Conservation (phyloP, 2,329 filamentous ascomycete genomes). For the Huntiella abstrusa region DNA sequence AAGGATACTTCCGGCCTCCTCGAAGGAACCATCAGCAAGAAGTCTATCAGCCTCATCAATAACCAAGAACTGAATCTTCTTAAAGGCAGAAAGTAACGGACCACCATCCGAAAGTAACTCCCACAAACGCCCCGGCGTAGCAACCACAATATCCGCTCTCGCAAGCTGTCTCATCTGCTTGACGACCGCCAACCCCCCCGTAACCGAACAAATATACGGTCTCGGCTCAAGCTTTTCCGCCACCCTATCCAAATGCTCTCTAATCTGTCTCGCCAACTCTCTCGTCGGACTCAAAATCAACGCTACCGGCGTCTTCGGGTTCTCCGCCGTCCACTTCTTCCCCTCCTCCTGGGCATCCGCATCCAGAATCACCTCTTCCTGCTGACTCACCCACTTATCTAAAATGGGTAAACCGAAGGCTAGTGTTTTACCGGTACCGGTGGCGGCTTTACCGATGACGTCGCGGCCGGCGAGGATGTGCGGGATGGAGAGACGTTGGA, state of each 20-base stretch:
- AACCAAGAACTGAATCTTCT: constrained; percentile 61
- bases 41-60: constrained; percentile 89
- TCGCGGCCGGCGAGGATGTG: constrained; percentile 69
- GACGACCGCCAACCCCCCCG: constrained; percentile 79
- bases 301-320: constrained; percentile 40
- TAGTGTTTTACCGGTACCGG: constrained; percentile 89
- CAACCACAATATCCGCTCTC: constrained; percentile 80
- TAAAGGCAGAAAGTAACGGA: constrained; percentile 50
- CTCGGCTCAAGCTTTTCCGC: constrained; percentile 41
- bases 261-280: constrained; percentile 83
- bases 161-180: constrained; percentile 79
- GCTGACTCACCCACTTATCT: constrained; percentile 49
- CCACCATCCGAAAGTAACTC: constrained; percentile 68
- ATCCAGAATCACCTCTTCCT: constrained; percentile 15
- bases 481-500: constrained; percentile 66
- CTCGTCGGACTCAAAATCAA: constrained; percentile 79
- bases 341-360: constrained; percentile 15
- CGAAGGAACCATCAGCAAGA: constrained; percentile 83
- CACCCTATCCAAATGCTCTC: constrained; percentile 60
- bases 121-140: constrained; percentile 83
- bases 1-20: constrained; percentile 80
- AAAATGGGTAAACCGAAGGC: constrained; percentile 89
- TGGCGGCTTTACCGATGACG: constrained; percentile 88
- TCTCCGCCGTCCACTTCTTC: constrained; percentile 10
- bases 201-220: constrained; percentile 69